These are phyloP conservation scores for Boletus reticulatus DNA, from an alignment of 768 basidiomycete species.

Conservation along the genomic window DNA sequence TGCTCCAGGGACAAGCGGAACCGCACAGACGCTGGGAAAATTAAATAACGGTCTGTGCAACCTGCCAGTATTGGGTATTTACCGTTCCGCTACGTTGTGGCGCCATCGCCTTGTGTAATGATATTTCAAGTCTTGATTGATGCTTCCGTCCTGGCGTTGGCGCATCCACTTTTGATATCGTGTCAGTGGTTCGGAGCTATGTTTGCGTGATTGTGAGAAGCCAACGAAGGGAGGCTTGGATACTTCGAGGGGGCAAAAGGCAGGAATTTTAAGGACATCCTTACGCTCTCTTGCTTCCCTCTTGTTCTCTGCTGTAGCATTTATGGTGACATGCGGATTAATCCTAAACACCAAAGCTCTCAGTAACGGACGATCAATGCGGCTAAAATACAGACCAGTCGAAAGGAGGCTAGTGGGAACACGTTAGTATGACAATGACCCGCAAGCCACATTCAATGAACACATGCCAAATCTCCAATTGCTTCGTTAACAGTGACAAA, in stretches of 20 bases:
- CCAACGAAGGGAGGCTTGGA: conserved; percentile 37
- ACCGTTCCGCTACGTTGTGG: conserved; percentile 50
- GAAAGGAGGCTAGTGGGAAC: conserved; percentile 50
- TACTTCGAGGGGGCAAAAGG: conserved; percentile 39
- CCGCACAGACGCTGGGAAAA: conserved; percentile 43
- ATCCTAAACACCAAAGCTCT: conserved; percentile 37
- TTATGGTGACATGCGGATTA: conserved; percentile 50
- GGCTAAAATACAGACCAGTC: conserved; percentile 51
- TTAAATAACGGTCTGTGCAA: background rate
- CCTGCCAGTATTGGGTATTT: conserved; percentile 13
- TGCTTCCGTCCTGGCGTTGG: conserved; percentile 12
- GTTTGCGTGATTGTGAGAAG: conserved; percentile 42
- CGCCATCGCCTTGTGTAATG: conserved; percentile 55
- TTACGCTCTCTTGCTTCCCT: conserved; percentile 36
- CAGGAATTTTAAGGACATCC: conserved; percentile 39
- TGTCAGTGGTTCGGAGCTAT: conserved; percentile 42
- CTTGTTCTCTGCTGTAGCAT: conserved; percentile 33
- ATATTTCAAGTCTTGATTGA: conserved; percentile 39
- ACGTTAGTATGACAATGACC: conserved; percentile 1
- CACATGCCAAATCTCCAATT: conserved; percentile 64
- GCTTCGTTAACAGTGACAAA: conserved; percentile 63
- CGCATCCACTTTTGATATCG: conserved; percentile 44
- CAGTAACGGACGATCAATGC: background rate
- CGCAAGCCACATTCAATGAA: conserved; percentile 5
- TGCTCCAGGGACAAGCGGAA: conserved; percentile 52